Conservation (phyloP, 257 asterid species). For the Craterostigma plantagineum region DNA sequence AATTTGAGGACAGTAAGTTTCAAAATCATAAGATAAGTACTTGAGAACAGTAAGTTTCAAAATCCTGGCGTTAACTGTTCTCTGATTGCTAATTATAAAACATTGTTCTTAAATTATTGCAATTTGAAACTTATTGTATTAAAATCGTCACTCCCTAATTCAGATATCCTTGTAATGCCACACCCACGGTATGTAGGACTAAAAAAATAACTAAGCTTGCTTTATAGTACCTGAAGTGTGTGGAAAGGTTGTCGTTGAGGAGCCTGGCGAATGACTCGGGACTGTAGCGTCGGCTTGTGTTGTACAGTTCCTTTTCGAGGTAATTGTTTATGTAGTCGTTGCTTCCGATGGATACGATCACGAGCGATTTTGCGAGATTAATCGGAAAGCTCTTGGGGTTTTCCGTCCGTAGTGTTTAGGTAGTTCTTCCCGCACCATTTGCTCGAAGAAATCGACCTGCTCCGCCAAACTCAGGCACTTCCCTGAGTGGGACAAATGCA, state of each 20-base stretch:
- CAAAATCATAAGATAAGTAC: no score
- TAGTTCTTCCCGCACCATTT: conserved; percentile 16
- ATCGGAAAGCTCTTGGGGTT: conserved; percentile 11
- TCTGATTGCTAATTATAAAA: no score
- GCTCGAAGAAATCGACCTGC: conserved; percentile 26
- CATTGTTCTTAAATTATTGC: no score
- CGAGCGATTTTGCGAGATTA: conserved; percentile 36
- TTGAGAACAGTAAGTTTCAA: no score
- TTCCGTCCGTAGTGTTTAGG: conserved; percentile 9
- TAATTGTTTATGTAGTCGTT: conserved; percentile 58
- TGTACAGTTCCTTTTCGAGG: conserved; percentile 7
- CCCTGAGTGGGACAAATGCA: conserved; percentile 18
- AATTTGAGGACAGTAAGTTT: no score
- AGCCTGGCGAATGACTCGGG: conserved; percentile 31
- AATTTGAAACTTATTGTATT: no score
- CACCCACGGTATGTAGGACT: no score
- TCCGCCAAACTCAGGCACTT: conserved; percentile 31
- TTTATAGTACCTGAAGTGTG: conserved; percentile 24
- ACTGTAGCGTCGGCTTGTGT: conserved; percentile 14
- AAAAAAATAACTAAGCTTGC: no score
- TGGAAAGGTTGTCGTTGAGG: conserved; percentile 24
- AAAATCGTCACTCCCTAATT: no score
- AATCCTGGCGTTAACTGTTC: no score
- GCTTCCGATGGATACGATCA: conserved; percentile 32
- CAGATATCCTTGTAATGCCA: no score